Conservation (phyloP, 108 stramenopile species). For the Pseudonitzschia delicatissima region DNA sequence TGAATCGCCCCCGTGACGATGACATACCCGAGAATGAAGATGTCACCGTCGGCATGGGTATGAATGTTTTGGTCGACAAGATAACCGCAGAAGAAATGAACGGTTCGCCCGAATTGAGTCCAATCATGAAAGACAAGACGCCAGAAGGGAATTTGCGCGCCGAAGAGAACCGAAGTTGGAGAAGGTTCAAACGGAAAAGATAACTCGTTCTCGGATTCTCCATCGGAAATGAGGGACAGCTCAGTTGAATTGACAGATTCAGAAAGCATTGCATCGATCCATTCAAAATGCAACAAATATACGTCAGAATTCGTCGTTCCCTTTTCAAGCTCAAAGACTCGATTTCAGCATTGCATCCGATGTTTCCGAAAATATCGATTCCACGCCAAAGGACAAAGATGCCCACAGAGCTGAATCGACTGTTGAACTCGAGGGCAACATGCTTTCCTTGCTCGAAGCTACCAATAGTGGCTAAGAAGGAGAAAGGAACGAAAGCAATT, state of each 20-base stretch:
- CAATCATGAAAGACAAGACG: conserved; percentile 31
- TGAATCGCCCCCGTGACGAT: neutral
- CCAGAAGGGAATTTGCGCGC: neutral
- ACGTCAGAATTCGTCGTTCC: conserved; percentile 27
- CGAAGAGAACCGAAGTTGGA: conserved; percentile 17
- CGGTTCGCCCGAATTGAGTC: conserved; percentile 42
- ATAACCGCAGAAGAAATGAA: conserved; percentile 35
- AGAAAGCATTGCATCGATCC: conserved; percentile 31
- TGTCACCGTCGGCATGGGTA: conserved; percentile 54
- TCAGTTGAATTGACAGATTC: conserved; percentile 35
- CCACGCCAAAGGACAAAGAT: neutral
- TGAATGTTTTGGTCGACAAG: conserved; percentile 45
- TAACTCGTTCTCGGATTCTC: neutral
- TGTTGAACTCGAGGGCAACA: conserved; percentile 36
- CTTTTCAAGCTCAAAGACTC: conserved; percentile 27
- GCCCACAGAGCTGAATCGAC: too few species aligned
- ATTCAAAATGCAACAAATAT: conserved; percentile 24
- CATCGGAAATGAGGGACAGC: neutral
- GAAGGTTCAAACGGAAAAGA: neutral
- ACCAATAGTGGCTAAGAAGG: neutral
- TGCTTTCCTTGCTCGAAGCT: conserved; percentile 25
- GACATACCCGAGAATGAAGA: conserved; percentile 14
- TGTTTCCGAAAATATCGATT: neutral
- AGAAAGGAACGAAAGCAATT: neutral
- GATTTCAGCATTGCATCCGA: conserved; percentile 13